These are phyloP conservation scores for Candida glaebosa DNA, from an alignment of 805 yeast species.

Conservation along the genomic window DNA sequence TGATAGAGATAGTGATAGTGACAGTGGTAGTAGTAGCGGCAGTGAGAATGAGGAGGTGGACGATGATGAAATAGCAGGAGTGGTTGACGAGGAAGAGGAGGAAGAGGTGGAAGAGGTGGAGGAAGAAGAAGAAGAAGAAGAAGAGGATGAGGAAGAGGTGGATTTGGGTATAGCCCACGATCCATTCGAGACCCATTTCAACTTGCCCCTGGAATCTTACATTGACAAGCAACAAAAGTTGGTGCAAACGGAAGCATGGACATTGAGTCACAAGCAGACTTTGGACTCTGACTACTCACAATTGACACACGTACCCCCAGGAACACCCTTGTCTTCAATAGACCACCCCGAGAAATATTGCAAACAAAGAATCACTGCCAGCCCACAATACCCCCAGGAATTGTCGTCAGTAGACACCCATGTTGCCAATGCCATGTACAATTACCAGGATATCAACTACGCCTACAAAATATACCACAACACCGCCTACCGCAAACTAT, in stretches of 20 bases:
- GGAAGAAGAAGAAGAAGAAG: slow-evolving; percentile 13
- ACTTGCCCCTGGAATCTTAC: slow-evolving; percentile 41
- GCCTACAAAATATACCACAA: slow-evolving; percentile 54
- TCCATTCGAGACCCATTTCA: slow-evolving; percentile 78
- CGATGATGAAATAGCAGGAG: slow-evolving; percentile 8
- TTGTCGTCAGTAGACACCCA: slow-evolving; percentile 41
- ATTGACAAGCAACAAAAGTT: slow-evolving; percentile 24
- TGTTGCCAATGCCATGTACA: slow-evolving; percentile 62
- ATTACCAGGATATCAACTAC: slow-evolving; percentile 67
- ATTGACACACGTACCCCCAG: slow-evolving; percentile 33
- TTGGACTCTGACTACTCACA: slow-evolving; percentile 24
- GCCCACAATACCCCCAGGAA: slow-evolving; percentile 16
- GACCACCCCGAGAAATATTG: slow-evolving; percentile 19
- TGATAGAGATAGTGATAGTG: too few relatives aligned
- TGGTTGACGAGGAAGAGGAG: slow-evolving; percentile 12
- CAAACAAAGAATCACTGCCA: slow-evolving; percentile 26
- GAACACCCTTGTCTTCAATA: slow-evolving; percentile 13
- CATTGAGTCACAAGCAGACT: slow-evolving; percentile 14
- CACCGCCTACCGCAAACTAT: slow-evolving; percentile 56
- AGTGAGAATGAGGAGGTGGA: too few relatives aligned
- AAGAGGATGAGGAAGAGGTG: slow-evolving; percentile 13
- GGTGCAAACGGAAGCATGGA: slow-evolving; percentile 26
- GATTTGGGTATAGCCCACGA: slow-evolving; percentile 45
- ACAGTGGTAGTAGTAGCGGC: too few relatives aligned
- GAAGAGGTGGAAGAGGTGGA: slow-evolving; percentile 13